Evolutionary conservation across 805 yeast species (phyloP), one percentile per base, ranked within the genome.

Genomic region (Blastobotrys robertii): DNA sequence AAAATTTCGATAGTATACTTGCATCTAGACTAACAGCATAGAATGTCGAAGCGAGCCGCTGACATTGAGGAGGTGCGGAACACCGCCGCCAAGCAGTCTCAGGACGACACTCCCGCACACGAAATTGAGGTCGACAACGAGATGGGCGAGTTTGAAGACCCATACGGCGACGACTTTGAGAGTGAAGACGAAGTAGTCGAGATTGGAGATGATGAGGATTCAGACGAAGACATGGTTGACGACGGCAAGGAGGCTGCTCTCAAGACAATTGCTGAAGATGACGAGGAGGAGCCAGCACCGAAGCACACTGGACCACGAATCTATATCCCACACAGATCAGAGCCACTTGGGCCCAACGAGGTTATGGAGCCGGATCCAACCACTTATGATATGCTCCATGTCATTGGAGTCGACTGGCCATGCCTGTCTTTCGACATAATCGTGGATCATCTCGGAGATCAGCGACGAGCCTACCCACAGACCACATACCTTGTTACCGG

Each of bases 361-460:
- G 94, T 83, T 9, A 71, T 92, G 58, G 97, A 90, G 66, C 95
- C 97, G 1, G 98, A 92, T 65, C 95, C 95, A 37, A 70, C 87
- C 6, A 96, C 90, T 2, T 92, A 92, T 61, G 95, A 90, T 57
- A 92, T 92, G 97, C 68, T 92, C 45, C 98, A 92, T 63, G 84
- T 84, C 55, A 85, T 90, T 46, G 84, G 84, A 62, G 68, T 90
- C 63, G 94, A 95, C 55, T 92, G 97, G 97, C 97, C 98, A 9
- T 87, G 97, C 66, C 67, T 92, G 59, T 86, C 97, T 2, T 70
- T 92, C 47, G 97, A 90, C 58, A 67, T 92, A 14, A 66, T 92
- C 42, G 95, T 95, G 4, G 98, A 92, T 60, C 68, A 70, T 41
- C 69, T 84, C 46, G 98, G 98, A 8, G 69, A 74, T 40, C 97